A percentile compares a stretch with the other conserved stretches of the same genome.
Conservation (phyloP, 1,284 basidiomycete genomes). For the Ustilago curta region DNA sequence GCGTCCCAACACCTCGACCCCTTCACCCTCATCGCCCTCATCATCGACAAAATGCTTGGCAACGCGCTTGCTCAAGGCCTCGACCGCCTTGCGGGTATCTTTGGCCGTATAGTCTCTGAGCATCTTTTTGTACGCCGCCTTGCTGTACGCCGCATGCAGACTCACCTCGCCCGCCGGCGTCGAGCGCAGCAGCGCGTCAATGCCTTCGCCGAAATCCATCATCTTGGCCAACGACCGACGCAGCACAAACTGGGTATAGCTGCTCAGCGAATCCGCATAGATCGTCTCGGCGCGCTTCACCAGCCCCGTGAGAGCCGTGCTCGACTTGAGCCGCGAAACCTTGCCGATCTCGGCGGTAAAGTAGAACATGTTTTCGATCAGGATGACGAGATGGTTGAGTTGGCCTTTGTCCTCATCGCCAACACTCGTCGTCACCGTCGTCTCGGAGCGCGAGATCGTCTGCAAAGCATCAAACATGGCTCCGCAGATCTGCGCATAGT, state of each 20-base stretch:
- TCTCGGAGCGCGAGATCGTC: conserved; percentile 91
- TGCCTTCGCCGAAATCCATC: conserved; percentile 92
- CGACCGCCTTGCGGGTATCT: conserved; percentile 85
- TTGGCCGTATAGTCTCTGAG: conserved; percentile 87
- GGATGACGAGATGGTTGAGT: conserved; percentile 92
- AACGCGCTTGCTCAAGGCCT: conserved; percentile 87
- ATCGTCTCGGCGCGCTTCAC: conserved; percentile 81
- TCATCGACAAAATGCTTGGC: conserved; percentile 87
- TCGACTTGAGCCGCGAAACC: conserved; percentile 69
- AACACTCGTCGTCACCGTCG: conserved; percentile 68
- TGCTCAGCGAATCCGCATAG: conserved; percentile 86
- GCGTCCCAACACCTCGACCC: conserved; percentile 38
- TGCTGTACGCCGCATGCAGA: conserved; percentile 81
- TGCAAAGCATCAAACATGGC: conserved; percentile 91
- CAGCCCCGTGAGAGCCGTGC: conserved; percentile 74
- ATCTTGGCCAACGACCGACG: conserved; percentile 87
- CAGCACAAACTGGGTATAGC: conserved; percentile 88
- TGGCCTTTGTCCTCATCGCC: conserved; percentile 83
- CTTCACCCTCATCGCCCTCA: conserved; percentile 71
- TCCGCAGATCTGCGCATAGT: conserved; percentile 87
- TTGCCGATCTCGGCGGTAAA: conserved; percentile 84
- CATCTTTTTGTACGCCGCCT: conserved; percentile 82
- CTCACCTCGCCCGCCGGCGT: conserved; percentile 84
- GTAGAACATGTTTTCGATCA: conserved; percentile 97
- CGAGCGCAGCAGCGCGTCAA: conserved; percentile 85